phyloP scores from a whole-genome alignment of 345 rosid species.

The Erysimum cheiranthoides region DNA sequence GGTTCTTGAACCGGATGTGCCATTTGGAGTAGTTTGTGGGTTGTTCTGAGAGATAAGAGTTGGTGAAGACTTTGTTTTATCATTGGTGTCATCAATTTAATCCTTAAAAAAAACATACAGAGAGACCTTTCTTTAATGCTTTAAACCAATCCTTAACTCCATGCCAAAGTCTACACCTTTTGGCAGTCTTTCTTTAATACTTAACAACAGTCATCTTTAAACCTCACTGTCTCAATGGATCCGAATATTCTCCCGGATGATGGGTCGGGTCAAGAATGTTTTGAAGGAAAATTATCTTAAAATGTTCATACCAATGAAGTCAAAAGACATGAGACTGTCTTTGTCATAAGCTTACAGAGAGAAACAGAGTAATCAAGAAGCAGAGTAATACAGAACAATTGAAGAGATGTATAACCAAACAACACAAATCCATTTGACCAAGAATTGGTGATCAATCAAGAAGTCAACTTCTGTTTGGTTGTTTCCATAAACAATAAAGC shows the following conservation, averaged over 20 bases:
- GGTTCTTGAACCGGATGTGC: background rate
- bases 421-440: background rate
- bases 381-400: background rate
- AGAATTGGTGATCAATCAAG: background rate
- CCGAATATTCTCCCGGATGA: background rate
- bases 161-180: background rate
- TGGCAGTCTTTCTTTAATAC: background rate
- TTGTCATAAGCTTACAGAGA: background rate
- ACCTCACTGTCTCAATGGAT: background rate
- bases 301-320: background rate
- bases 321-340: too few species aligned
- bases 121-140: background rate
- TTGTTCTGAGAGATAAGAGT: background rate
- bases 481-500: background rate
- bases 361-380: background rate
- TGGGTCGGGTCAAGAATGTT: background rate
- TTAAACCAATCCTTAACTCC: background rate
- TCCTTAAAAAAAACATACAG: background rate
- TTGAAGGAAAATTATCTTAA: background rate
- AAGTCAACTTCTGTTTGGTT: background rate
- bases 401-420: background rate
- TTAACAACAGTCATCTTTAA: too few species aligned
- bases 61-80: background rate
- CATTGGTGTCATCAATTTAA: too few species aligned
- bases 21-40: background rate